Base-by-base conservation (phyloP, 495 filamentous ascomycete species). In the Venustampulla echinocandica region DNA sequence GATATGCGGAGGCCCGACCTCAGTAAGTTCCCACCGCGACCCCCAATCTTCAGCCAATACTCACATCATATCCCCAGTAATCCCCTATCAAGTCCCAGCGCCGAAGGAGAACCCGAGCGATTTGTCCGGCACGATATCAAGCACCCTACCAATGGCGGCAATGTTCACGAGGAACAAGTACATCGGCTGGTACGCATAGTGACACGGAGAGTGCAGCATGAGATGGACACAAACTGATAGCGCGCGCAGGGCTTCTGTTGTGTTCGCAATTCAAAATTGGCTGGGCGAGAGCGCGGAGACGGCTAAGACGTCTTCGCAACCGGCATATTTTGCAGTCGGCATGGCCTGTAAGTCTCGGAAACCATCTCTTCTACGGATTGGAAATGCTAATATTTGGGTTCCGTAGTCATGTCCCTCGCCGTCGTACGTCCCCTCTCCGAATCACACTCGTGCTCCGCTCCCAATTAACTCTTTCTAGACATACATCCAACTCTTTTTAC, bases 91-190 rank as follows among this genome's bases (percentile, higher is more conserved):
- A 58, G 65, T 69, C 25, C 71, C 73, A 20, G 55, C 53, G 5
- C 34, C 61, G 6, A 76, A 74, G 42, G 73, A 75, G 13, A 53
- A 23, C 51, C 51, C 56, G 57, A 36, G 38, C 18, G 74, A 78
- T 35, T 58, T 73, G 46, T 63, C 58, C 66, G 81, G 84, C 55
- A 84, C 85, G 18, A 74, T 92, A 62, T 76, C 82, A 10, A 90
- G 79, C 59, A 94, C 87, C 6, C 64, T 95, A 58, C 89, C 89
- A 27, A 95, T 95, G 89, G 87, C 86, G 45, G 89, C 89, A 44
- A 90, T 95, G 73, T 93, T 95, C 63, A 90, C 84, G 50, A 73
- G 87, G 38, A 94, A 92, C 65, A 81, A 84, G 74, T 93, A 77
- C 71, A 75, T 94, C 54, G 87, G 87, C 62, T 94, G 87, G 86